A percentile compares a stretch with the other conserved stretches of the same genome.
Evolutionary conservation across 2,329 filamentous ascomycete species (phyloP).

Genomic region (Passalora sequoiae): DNA sequence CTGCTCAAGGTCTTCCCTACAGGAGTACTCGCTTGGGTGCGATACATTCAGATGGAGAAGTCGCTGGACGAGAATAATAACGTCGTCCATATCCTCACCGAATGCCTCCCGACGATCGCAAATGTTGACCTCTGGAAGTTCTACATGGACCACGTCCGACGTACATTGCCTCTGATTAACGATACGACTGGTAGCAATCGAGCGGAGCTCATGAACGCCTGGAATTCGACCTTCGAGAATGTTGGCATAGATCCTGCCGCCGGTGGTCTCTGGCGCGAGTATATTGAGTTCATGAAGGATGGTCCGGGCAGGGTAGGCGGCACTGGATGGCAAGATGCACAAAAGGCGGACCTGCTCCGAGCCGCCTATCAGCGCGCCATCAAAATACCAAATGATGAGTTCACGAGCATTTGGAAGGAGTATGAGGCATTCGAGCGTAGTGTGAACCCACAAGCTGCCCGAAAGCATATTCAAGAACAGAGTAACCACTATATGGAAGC

Average conservation of each 20-base stretch:
- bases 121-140: conserved; percentile 86
- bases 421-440: conserved; percentile 96
- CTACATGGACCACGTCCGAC: conserved; percentile 92
- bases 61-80: conserved; percentile 74
- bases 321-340: conserved; percentile 88
- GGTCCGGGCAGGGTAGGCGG: conserved; percentile 76
- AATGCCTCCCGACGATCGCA: conserved; percentile 70
- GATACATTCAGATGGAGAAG: conserved; percentile 84
- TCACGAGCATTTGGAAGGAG: conserved; percentile 89
- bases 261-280: conserved; percentile 87
- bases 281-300: conserved; percentile 86
- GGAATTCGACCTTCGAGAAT: conserved; percentile 84
- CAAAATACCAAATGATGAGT: conserved; percentile 74
- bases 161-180: conserved; percentile 78
- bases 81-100: conserved; percentile 77
- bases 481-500: conserved; percentile 96
- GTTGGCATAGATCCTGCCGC: conserved; percentile 90
- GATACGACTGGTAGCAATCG: conserved; percentile 74
- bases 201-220: conserved; percentile 74
- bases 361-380: conserved; percentile 91
- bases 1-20: conserved; percentile 86
- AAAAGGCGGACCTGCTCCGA: conserved; percentile 91
- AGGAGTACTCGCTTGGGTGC: conserved; percentile 70
- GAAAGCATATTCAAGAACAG: conserved; percentile 89
- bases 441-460: conserved; percentile 85